A percentile compares a stretch with the other conserved stretches of the same genome.
Conservation (phyloP, 2,329 filamentous ascomycete genomes). For the Plectosphaerella cucumerina region DNA sequence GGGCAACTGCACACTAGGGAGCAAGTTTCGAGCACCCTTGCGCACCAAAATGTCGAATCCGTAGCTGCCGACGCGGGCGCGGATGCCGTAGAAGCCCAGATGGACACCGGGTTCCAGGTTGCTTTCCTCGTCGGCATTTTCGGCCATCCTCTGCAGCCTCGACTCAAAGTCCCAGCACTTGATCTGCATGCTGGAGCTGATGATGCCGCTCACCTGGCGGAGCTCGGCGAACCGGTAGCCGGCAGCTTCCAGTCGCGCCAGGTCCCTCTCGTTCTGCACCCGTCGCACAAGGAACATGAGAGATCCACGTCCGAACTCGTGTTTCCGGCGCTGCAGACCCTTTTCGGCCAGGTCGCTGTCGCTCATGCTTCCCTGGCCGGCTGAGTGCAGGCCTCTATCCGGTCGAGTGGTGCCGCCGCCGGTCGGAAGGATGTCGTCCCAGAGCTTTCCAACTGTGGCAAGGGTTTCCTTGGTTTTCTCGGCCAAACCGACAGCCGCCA, state of each 20-base stretch:
- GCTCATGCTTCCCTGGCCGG: slow-evolving; percentile 3
- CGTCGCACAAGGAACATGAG: slow-evolving; percentile 74
- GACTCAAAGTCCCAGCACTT: slow-evolving; percentile 55
- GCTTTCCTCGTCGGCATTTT: slow-evolving; percentile 43
- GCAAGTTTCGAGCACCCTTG: slow-evolving; percentile 50
- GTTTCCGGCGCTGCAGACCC: slow-evolving; percentile 20
- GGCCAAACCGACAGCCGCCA: slow-evolving; percentile 72
- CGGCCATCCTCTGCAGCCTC: slow-evolving; percentile 61
- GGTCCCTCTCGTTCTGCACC: slow-evolving; percentile 53
- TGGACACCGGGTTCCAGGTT: slow-evolving; percentile 51
- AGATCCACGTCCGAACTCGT: slow-evolving; percentile 63
- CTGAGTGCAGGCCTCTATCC: slow-evolving; percentile 4
- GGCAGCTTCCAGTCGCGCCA: slow-evolving; percentile 59
- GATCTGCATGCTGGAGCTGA: slow-evolving; percentile 73
- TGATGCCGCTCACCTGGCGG: slow-evolving; percentile 62
- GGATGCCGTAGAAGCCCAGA: slow-evolving; percentile 54
- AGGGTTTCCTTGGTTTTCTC: slow-evolving; percentile 60
- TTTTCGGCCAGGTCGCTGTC: slow-evolving; percentile 35
- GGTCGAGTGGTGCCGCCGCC: slow-evolving; percentile 29
- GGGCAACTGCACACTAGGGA: slow-evolving; percentile 55
- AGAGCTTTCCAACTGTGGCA: slow-evolving; percentile 62
- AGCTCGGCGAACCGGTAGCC: slow-evolving; percentile 76
- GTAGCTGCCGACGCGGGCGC: slow-evolving; percentile 43
- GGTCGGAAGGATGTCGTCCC: slow-evolving; percentile 71
- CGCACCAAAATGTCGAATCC: slow-evolving; percentile 63